A percentile compares a stretch with the other conserved stretches of the same genome.
Evolutionary conservation across 345 rosid genomes (phyloP).

Genomic region (Hypericum perforatum): DNA sequence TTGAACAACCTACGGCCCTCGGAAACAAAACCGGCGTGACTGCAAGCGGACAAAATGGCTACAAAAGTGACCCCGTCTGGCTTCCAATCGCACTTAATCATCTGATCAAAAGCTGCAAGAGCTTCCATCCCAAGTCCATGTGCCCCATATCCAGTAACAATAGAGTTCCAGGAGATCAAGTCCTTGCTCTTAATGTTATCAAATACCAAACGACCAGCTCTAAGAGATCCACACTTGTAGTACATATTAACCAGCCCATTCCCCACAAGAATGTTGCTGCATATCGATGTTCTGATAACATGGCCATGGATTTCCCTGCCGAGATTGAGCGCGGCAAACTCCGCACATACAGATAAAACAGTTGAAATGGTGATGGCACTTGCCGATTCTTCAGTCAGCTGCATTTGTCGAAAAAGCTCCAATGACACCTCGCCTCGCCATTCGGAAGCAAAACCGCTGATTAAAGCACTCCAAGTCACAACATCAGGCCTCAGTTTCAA

Average conservation of each 20-base stretch:
- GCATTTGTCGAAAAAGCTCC: conserved; percentile 48
- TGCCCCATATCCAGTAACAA: conserved; percentile 58
- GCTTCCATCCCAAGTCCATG: conserved; percentile 49
- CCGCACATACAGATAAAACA: conserved; percentile 58
- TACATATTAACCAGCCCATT: conserved; percentile 70
- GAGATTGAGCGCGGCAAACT: conserved; percentile 36
- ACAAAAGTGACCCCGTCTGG: conserved; percentile 60
- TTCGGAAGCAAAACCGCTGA: conserved; percentile 49
- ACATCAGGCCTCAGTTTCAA: conserved; percentile 40
- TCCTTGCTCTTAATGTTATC: conserved; percentile 36
- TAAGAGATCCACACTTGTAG: conserved; percentile 51
- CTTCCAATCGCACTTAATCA: conserved; percentile 34
- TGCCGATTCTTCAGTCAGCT: conserved; percentile 31
- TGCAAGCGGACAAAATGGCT: conserved; percentile 72
- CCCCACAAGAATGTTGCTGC: conserved; percentile 42
- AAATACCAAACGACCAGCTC: conserved; percentile 36
- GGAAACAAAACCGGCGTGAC: conserved; percentile 58
- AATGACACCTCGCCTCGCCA: conserved; percentile 44
- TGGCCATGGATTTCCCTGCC: conserved; percentile 68
- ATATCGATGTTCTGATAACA: conserved; percentile 36
- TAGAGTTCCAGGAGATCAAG: conserved; percentile 55
- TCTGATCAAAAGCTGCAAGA: conserved; percentile 36
- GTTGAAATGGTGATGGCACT: conserved; percentile 50
- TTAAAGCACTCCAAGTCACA: conserved; percentile 63
- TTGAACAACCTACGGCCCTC: conserved; percentile 41